A percentile compares a stretch with the other conserved stretches of the same genome.
Evolutionary conservation across 257 asterid genomes (phyloP).

Genomic region (Fraxinus excelsior): DNA sequence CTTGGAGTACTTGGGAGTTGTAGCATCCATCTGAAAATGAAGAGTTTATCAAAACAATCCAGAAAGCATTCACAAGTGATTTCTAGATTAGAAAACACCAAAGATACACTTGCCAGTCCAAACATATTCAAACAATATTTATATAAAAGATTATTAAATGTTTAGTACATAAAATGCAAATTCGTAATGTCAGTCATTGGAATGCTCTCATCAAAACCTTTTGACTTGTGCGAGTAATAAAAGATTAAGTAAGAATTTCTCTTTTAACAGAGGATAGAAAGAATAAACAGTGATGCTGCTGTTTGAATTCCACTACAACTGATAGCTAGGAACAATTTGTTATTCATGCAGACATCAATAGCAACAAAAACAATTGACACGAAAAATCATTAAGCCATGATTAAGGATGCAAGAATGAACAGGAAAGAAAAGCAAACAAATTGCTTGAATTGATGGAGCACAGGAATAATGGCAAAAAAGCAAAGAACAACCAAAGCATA

Average conservation of each 20-base stretch:
- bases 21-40: slow-evolving; percentile 44
- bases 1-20: slow-evolving; percentile 52
- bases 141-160: no score
- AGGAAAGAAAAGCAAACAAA: not conserved
- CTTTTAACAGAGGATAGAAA: not conserved
- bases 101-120: not conserved
- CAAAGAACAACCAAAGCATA: not conserved
- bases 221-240: not conserved
- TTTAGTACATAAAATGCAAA: no score
- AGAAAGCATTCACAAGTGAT: not conserved
- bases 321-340: not conserved
- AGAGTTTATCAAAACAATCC: not conserved
- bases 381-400: not conserved
- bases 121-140: not conserved
- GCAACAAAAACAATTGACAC: not conserved
- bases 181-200: not conserved
- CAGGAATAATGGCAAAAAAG: not conserved
- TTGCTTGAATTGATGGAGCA: not conserved
- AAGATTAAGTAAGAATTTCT: not conserved
- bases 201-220: not conserved
- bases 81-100: not conserved
- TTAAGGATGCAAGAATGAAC: not conserved
- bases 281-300: not conserved
- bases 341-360: not conserved
- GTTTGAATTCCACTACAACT: not conserved